phyloP scores from a whole-genome alignment of 2,329 filamentous ascomycete species.

The Apiospora kogelbergensis region DNA sequence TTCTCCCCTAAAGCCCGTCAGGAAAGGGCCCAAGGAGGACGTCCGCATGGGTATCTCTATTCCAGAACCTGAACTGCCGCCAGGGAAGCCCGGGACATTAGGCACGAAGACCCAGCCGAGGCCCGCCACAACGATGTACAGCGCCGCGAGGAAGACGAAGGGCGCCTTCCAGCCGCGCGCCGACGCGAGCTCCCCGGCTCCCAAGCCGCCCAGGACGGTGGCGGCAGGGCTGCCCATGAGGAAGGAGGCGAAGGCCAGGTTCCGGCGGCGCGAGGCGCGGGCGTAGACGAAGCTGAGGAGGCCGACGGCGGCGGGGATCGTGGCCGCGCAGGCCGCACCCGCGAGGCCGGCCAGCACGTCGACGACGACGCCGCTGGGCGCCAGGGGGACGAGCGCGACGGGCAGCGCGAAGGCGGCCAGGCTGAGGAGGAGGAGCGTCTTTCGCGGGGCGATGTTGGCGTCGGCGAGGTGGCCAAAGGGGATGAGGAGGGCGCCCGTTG shows the following conservation, averaged over 20 bases:
- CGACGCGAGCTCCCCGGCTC: constrained; percentile 30
- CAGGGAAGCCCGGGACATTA: constrained; percentile 23
- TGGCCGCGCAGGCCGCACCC: constrained; percentile 32
- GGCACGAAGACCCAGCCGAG: constrained; percentile 30
- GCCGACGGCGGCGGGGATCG: constrained; percentile 31
- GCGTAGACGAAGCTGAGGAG: constrained; percentile 32
- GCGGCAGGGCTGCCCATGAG: constrained; percentile 33
- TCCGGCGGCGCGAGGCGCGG: constrained; percentile 30
- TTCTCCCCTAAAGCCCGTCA: not conserved
- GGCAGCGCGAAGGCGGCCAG: constrained; percentile 29
- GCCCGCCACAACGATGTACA: constrained; percentile 27
- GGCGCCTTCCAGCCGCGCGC: constrained; percentile 31
- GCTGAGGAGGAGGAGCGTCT: constrained; percentile 29
- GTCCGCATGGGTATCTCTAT: not conserved
- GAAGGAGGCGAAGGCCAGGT: constrained; percentile 33
- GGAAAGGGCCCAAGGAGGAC: not conserved
- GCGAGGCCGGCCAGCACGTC: constrained; percentile 31
- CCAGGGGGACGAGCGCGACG: constrained; percentile 27
- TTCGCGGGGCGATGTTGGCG: constrained; percentile 26
- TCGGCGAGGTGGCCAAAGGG: constrained; percentile 33
- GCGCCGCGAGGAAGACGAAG: constrained; percentile 29
- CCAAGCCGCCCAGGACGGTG: constrained; percentile 33
- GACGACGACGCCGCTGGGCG: constrained; percentile 28
- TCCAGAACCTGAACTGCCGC: not conserved
- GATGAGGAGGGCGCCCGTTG: constrained; percentile 31